A percentile compares a stretch with the other conserved stretches of the same genome.
These are phyloP conservation scores for Lentinula guzmanii DNA, from an alignment of 768 basidiomycete species.

Conservation along the genomic window DNA sequence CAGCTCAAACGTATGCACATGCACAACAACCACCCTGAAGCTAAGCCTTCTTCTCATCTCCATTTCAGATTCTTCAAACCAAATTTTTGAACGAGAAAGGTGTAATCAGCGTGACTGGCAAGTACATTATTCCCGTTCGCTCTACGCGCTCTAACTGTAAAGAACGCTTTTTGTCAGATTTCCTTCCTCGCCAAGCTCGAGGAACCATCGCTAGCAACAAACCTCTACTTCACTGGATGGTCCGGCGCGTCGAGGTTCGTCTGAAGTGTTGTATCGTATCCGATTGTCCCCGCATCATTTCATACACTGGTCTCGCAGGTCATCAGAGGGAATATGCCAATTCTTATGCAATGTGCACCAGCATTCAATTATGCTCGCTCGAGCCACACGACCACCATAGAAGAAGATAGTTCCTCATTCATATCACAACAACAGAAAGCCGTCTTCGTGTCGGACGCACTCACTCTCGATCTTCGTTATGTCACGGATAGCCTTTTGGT, in stretches of 20 bases:
- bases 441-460: conserved; percentile 49
- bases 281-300: not conserved
- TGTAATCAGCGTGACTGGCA: conserved; percentile 79
- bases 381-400: conserved; percentile 56
- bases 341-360: conserved; percentile 87
- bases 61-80: conserved; percentile 70
- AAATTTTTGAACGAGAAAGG: conserved; percentile 91
- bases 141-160: not conserved
- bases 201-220: conserved; percentile 33
- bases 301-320: conserved; percentile 34
- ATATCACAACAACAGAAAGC: conserved; percentile 43
- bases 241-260: conserved; percentile 69
- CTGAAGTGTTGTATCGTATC: not conserved
- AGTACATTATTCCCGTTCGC: not conserved
- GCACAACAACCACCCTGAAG: conserved; percentile 12
- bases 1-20: conserved; percentile 60
- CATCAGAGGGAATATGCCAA: conserved; percentile 75
- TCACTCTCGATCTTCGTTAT: conserved; percentile 74
- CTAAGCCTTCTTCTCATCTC: conserved; percentile 8
- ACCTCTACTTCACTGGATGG: conserved; percentile 77
- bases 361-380: conserved; percentile 94
- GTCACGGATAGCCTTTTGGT: conserved; percentile 49
- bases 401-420: conserved; percentile 33
- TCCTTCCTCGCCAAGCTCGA: conserved; percentile 58
- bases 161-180: conserved; percentile 40